Base-by-base conservation (phyloP, 768 basidiomycete genomes). In the Pleurotus eryngii region DNA sequence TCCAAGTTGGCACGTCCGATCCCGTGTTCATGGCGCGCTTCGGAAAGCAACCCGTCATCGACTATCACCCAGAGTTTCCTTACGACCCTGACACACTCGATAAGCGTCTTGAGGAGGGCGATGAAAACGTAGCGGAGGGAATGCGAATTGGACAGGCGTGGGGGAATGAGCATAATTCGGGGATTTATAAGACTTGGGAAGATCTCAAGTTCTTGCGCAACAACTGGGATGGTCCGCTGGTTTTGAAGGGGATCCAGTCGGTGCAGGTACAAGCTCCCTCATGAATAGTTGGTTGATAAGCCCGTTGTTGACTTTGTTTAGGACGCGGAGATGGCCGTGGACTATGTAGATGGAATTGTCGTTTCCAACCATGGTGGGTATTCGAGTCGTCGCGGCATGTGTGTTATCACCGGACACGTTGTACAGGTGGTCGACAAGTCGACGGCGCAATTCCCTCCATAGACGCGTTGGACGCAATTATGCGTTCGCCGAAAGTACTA, bases 391-490 rank as follows among this genome's bases (percentile, higher is more conserved):
- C 15, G 24, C n/a, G n/a, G 27, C 27, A n/a, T 35, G 30, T 38
- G 49, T 17, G 15, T 53, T 40, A 42, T 57, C 14, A 24, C 8
- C 57, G 39, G 43, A n/a, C 20, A 27, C 17, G 26, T 37, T 15
- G 7, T 50, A 1, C 47, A 88, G 87, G 87, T 30, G 87, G 86
- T 3, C 78, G 87, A 17, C 87, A 89, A 65, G 72, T 89, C 4
- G 92, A 95, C 67, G 90, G 91, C 3, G 86, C 85, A 3, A 82
- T 92, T 20, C 81, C 85, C 0, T 84, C 90, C 0, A 72, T 92
- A 14, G 81, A 82, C 59, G 87, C 89, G 5, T 81, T 92, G 12
- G 84, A 84, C 57, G 73, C 71, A 45, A 86, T 92, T 63, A 83
- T 81, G 72, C 76, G 79, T 46, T 90, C 88, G 0, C 68, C 76